These are phyloP conservation scores for Cutaneotrichosporon sp. DNA, from an alignment of 1,284 basidiomycete species.

Conservation along the genomic window DNA sequence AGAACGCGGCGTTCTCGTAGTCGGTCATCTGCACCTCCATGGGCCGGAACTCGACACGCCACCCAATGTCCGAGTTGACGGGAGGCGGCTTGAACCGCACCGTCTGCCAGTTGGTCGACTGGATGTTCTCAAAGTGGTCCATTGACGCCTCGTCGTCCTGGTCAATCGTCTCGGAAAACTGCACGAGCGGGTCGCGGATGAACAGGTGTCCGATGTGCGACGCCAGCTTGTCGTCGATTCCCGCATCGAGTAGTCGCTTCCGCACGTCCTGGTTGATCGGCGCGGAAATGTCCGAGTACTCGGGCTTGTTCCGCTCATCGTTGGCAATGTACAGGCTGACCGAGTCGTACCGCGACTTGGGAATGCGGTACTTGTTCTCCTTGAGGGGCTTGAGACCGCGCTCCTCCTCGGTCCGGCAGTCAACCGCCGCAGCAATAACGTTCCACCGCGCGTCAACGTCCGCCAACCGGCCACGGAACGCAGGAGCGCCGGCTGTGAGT, in stretches of 20 bases:
- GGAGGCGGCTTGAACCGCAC: constrained; percentile 98
- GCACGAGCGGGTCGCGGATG: constrained; percentile 93
- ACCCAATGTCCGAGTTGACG: constrained; percentile 83
- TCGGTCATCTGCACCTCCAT: constrained; percentile 99
- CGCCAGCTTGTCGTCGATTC: constrained; percentile 79
- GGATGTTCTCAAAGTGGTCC: constrained; percentile 99
- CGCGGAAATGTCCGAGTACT: constrained; percentile 84
- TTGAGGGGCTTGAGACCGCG: constrained; percentile 80
- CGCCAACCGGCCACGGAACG: constrained; percentile 88
- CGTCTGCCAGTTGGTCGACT: constrained; percentile 99
- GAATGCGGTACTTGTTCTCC: constrained; percentile 68
- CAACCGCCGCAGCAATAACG: constrained; percentile 93
- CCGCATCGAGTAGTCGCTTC: constrained; percentile 64
- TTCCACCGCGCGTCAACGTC: constrained; percentile 99
- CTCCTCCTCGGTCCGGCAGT: constrained; percentile 93
- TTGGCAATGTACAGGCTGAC: constrained; percentile 91
- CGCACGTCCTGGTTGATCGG: constrained; percentile 74
- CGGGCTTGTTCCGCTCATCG: constrained; percentile 76
- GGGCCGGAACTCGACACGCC: constrained; percentile 96
- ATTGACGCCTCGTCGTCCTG: constrained; percentile 81
- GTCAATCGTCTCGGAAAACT: constrained; percentile 89
- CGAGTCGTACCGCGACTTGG: constrained; percentile 95
- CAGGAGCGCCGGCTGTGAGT: constrained; percentile 85
- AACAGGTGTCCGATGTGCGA: constrained; percentile 93
- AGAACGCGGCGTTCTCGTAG: constrained; percentile 97